Base-by-base conservation (phyloP, 1,284 basidiomycete species). In the Apiotrichum veenhuisii region DNA sequence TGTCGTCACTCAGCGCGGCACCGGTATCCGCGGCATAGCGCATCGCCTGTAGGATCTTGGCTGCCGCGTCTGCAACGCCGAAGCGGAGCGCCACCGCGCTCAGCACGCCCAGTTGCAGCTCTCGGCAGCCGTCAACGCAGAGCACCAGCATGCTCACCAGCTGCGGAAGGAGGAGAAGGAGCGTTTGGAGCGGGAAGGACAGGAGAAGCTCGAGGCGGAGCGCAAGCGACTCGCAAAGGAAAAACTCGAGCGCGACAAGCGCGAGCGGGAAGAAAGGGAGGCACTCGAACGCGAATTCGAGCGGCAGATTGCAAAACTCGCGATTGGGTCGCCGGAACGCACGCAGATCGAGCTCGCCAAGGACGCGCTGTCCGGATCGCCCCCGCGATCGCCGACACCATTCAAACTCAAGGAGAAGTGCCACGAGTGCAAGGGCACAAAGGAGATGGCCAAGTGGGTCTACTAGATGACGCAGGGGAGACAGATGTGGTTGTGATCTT, bases 1-100 rank as follows among this genome's bases (percentile, higher is more conserved):
- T 0, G 34, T 38, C 11, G 48, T 78, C 44, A 62, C 68, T 17
- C 49, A 40, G 49, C 36, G 25, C 37, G 37, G 37, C 37, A 40
- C 33, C 20, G 40, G 37, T 17, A 27, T 42, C 10, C 40, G 37
- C 22, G 37, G 37, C 11, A 25, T 48, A 36, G 46, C 46, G 22
- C 46, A 48, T 48, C 46, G 46, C 20, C 33, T 48, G 20, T 48
- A 48, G 46, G 46, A 48, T 25, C 30, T 23, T 18, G 46, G 46
- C 46, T 48, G 46, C 14, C 46, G 46, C 20, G 46, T 48, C 46
- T 48, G 46, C 46, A 30, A 48, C 33, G 46, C 46, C 20, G 46
- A 48, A 23, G 46, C 46, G 11, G 34, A 22, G 33, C 46, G 46
- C 33, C 46, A 48, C 46, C 46, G 46, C 22, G 46, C 46, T 11